A percentile compares a stretch with the other conserved stretches of the same genome.
These are phyloP conservation scores for Tubosaeta sp. DNA, from an alignment of 768 basidiomycete genomes.

Conservation along the genomic window DNA sequence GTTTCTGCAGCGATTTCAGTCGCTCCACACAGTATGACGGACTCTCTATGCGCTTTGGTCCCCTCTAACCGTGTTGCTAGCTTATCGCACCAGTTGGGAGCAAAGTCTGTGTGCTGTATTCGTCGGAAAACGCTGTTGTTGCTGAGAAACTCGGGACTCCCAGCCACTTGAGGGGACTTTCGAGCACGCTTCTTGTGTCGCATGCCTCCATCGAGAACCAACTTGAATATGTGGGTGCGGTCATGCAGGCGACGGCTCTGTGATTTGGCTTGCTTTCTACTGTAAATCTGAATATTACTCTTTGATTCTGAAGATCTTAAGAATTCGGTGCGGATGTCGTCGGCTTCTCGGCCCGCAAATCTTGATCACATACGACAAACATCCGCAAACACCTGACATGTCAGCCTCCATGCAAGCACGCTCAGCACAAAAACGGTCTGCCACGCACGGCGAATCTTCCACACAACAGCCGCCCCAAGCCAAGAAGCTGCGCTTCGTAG, in stretches of 20 bases:
- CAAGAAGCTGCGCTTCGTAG: constrained; percentile 78
- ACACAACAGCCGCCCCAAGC: constrained; percentile 26
- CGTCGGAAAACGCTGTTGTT: constrained; percentile 45
- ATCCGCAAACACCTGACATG: constrained; percentile 16
- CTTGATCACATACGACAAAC: constrained; percentile 18
- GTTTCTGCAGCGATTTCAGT: constrained; percentile 47
- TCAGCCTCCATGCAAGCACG: constrained; percentile 33
- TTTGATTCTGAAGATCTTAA: too few species aligned
- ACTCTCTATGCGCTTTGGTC: neutral
- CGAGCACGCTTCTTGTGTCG: constrained; percentile 46
- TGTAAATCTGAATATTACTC: neutral
- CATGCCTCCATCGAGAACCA: constrained; percentile 57
- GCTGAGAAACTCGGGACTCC: constrained; percentile 50
- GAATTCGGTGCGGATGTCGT: neutral
- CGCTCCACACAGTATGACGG: constrained; percentile 49
- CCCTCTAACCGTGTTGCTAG: constrained; percentile 31
- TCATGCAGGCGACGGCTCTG: constrained; percentile 27
- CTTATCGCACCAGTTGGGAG: constrained; percentile 52
- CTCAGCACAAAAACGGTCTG: constrained; percentile 41
- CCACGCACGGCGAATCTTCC: constrained; percentile 33
- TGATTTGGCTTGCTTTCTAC: neutral
- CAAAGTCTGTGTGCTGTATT: constrained; percentile 56
- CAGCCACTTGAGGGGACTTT: constrained; percentile 38
- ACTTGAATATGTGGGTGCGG: constrained; percentile 55
- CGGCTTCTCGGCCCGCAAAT: too few species aligned